Base-by-base conservation (phyloP, 805 yeast genomes). In the Candida qinlingensis region DNA sequence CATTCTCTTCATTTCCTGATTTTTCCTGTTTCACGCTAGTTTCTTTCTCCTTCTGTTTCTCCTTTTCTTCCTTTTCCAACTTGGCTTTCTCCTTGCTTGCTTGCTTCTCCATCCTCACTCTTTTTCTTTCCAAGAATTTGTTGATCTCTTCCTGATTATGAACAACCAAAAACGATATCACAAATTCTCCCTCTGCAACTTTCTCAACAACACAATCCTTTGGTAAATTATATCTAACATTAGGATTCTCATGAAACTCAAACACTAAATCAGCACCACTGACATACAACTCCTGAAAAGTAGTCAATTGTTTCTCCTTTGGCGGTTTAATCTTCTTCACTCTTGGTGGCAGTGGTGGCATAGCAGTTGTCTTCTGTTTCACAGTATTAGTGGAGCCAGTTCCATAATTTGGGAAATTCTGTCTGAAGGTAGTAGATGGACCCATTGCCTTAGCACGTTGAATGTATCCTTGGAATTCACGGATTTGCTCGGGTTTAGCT, bases 241-340 rank as follows among this genome's bases (percentile, higher is more conserved):
- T 75, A 0, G 94, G 79, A 61, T 82, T 83, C 57, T 94, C 98
- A 29, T 76, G 76, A 67, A 82, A 92, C 64, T 94, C 99, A 63
- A 92, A 83, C 6, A 90, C 83, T 37, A 94, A 63, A 46, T 87
- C 85, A 0, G 95, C 89, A 56, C 80, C 79, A 36, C 76, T 63
- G 26, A 79, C 68, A 57, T 85, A 86, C 61, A 81, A 76, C 55
- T 84, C 91, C 59, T 87, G 95, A 58, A 86, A 85, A 0, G 90
- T 83, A 0, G 94, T 85, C 44, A 87, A 66, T 55, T 79, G 81
- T 51, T 74, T 80, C 41, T 83, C 87, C 50, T 73, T 61, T 56
- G 58, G 58, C 4, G 52, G 48, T 43, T 49, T 46, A 6, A 33
- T 29, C 36, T 41, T 45, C 27, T 53, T 53, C 4, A 44, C 45